A percentile compares a stretch with the other conserved stretches of the same genome.
These are phyloP conservation scores for Blastocystis sp. DNA, from an alignment of 352 stramenopile species.

Conservation along the genomic window DNA sequence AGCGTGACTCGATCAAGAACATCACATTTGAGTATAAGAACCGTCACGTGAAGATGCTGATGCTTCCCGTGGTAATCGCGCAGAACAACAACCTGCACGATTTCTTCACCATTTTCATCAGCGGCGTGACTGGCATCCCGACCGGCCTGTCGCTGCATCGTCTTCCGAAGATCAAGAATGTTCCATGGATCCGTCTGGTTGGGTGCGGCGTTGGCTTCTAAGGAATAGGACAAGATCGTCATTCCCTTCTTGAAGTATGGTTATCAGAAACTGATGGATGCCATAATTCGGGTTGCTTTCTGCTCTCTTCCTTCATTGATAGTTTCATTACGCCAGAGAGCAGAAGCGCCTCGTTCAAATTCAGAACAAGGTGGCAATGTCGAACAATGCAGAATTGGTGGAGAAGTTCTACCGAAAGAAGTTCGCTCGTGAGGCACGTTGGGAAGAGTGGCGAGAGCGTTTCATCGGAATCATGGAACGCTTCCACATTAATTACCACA, in stretches of 20 bases:
- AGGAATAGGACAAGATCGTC: slow-evolving; percentile 7
- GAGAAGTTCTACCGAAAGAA: slow-evolving; percentile 47
- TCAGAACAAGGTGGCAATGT: slow-evolving; percentile 1
- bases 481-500: slow-evolving; percentile 32
- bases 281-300: slow-evolving; percentile 5
- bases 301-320: neutral
- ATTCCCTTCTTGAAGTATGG: slow-evolving; percentile 29
- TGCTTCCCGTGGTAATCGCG: slow-evolving; percentile 22
- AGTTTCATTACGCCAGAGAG: slow-evolving; percentile 32
- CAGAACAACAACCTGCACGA: slow-evolving; percentile 55
- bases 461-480: slow-evolving; percentile 4
- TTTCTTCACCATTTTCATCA: slow-evolving; percentile 61
- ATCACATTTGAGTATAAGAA: slow-evolving; percentile 9
- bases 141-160: slow-evolving; percentile 24
- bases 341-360: slow-evolving; percentile 7
- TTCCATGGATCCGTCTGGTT: slow-evolving; percentile 12
- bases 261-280: slow-evolving; percentile 42
- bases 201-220: neutral
- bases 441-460: slow-evolving; percentile 16
- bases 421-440: slow-evolving; percentile 33
- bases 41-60: slow-evolving; percentile 16
- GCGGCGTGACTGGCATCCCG: slow-evolving; percentile 30
- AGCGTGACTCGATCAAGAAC: slow-evolving; percentile 14
- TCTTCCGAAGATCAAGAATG: slow-evolving; percentile 5
- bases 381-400: neutral